These are phyloP conservation scores for Didymella lethalis DNA, from an alignment of 2,329 filamentous ascomycete species.

Conservation along the genomic window DNA sequence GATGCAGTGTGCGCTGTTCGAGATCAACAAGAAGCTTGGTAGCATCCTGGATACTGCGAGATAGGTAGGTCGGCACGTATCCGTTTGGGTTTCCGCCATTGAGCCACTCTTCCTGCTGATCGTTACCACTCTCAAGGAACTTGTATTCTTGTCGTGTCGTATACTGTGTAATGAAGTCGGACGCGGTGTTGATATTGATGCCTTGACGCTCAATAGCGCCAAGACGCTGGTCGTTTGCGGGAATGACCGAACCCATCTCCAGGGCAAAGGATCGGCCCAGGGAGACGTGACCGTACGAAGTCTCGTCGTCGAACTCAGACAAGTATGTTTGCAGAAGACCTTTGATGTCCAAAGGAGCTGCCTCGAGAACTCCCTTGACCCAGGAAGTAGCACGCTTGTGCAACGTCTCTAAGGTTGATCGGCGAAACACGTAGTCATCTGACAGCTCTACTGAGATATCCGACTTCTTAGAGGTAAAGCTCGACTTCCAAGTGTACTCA, in stretches of 20 bases:
- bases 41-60: slow-evolving; percentile 59
- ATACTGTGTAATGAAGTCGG: slow-evolving; percentile 96
- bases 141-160: slow-evolving; percentile 96
- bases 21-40: slow-evolving; percentile 73
- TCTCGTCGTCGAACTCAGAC: slow-evolving; percentile 92
- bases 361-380: slow-evolving; percentile 80
- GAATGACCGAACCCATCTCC: slow-evolving; percentile 88
- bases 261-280: slow-evolving; percentile 92
- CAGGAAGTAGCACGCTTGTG: slow-evolving; percentile 79
- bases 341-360: slow-evolving; percentile 92
- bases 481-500: slow-evolving; percentile 85
- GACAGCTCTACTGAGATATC: slow-evolving; percentile 88
- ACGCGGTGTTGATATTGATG: slow-evolving; percentile 85
- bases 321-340: slow-evolving; percentile 95
- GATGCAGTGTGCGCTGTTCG: slow-evolving; percentile 72
- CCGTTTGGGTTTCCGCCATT: slow-evolving; percentile 55
- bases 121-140: slow-evolving; percentile 78
- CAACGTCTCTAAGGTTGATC: slow-evolving; percentile 78
- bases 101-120: slow-evolving; percentile 70
- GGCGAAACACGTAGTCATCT: slow-evolving; percentile 86
- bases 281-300: slow-evolving; percentile 88
- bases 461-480: slow-evolving; percentile 78
- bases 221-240: slow-evolving; percentile 83
- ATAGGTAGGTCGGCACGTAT: slow-evolving; percentile 33
- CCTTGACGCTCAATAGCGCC: slow-evolving; percentile 78